Base-by-base conservation (phyloP, 2,329 filamentous ascomycete genomes). In the Clonostachys rhizophaga region DNA sequence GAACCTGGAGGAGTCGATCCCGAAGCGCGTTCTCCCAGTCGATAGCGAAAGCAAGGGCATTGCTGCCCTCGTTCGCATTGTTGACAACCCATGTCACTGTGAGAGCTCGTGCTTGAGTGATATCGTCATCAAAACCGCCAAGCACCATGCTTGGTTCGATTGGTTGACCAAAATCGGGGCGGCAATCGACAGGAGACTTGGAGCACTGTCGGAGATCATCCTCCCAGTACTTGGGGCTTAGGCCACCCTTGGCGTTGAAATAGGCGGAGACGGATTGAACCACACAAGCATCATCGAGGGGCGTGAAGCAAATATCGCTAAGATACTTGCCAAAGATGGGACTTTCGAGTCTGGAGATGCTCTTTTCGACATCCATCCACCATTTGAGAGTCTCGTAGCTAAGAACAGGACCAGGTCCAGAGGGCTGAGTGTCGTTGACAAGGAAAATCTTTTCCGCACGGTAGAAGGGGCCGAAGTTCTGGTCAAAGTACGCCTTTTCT, bases 81-180 rank as follows among this genome's bases (percentile, higher is more conserved):
- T 86, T 90, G 43, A 99, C 84, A 8, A 99, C 92, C 94, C 94
- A 99, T 0, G 91, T 97, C 6, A 89, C 84, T 8, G 96, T 87
- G 50, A 97, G 79, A 3, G 94, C 91, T 49, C 83, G 73, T 0
- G 92, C 84, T 44, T 94, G 81, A 5, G 85, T 72, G 24, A 91
- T 79, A 54, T 89, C 76, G 1, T 76, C 77, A 1, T 78, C 76
- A 58, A 86, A 92, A 3, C 90, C 91, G 44, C 94, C 94, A 12
- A 99, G 77, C 6, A 99, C 79, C 70, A 95, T 86, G 51, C 86
- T 84, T 0, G 91, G 87, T 40, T 91, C 87, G 13, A 99, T 76
- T 1, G 94, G 94, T 58, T 96, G 91, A 42, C 89, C 84, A 62
- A 95, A 99, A 33, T 86, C 84, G 0, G 94, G 92, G 30, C 95